phyloP scores from a whole-genome alignment of 2,329 filamentous ascomycete species.

The Aureobasidium sp. region DNA sequence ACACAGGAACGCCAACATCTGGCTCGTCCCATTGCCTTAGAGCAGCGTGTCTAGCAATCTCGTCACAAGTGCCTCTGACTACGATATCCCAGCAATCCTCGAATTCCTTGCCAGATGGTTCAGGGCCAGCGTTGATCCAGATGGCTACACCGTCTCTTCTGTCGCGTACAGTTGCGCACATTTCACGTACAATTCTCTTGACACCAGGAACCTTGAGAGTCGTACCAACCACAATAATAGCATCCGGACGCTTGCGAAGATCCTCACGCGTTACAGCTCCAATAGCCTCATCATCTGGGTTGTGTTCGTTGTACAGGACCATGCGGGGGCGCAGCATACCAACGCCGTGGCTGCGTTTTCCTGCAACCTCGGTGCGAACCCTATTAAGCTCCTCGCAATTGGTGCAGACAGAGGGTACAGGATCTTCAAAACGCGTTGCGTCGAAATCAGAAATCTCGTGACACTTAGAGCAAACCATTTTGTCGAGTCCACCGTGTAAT shows the following conservation, averaged over 20 bases:
- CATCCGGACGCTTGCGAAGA: conserved; percentile 76
- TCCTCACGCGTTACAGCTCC: conserved; percentile 83
- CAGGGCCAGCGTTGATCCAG: conserved; percentile 88
- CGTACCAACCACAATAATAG: conserved; percentile 89
- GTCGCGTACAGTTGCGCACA: conserved; percentile 79
- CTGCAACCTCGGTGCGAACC: conserved; percentile 64
- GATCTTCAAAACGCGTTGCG: conserved; percentile 70
- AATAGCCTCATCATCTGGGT: conserved; percentile 94
- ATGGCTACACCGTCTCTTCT: conserved; percentile 70
- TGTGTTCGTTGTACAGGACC: conserved; percentile 94
- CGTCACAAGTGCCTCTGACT: conserved; percentile 78
- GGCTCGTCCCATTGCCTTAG: conserved; percentile 50
- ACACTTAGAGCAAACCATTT: conserved; percentile 97
- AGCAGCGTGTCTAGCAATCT: conserved; percentile 66
- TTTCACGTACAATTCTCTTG: conserved; percentile 76
- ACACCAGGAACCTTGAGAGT: conserved; percentile 94
- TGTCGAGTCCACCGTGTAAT: conserved; percentile 83
- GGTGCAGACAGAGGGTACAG: conserved; percentile 70
- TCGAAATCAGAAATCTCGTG: conserved; percentile 68
- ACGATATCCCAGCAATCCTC: conserved; percentile 92
- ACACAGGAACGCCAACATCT: conserved; percentile 36
- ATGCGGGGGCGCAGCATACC: conserved; percentile 85
- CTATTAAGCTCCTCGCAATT: conserved; percentile 67
- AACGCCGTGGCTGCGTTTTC: conserved; percentile 88
- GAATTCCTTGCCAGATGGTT: conserved; percentile 73